phyloP scores from a whole-genome alignment of 805 yeast species.

The Danielozyma ontarioensis region DNA sequence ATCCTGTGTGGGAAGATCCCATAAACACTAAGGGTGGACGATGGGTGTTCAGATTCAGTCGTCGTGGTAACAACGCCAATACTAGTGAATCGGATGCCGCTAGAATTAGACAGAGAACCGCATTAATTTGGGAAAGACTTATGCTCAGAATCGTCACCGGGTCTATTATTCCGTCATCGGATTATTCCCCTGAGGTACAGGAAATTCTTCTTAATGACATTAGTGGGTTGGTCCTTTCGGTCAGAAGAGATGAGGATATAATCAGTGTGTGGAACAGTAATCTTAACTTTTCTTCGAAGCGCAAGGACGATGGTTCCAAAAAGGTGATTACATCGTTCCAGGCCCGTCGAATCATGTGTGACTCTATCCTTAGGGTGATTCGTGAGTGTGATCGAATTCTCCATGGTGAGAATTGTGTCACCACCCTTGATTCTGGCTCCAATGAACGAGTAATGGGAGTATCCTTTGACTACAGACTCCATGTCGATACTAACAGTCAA shows the following conservation, averaged over 20 bases:
- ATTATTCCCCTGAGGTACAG: conserved; percentile 27
- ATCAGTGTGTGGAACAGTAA: conserved; percentile 60
- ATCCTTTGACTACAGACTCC: conserved; percentile 42
- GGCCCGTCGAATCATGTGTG: conserved; percentile 42
- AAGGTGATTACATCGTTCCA: conserved; percentile 36
- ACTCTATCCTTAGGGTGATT: conserved; percentile 40
- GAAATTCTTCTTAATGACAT: conserved; percentile 45
- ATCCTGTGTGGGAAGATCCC: conserved; percentile 69
- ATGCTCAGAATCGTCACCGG: conserved; percentile 50
- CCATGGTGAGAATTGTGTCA: conserved; percentile 29
- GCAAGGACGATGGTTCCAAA: conserved; percentile 5
- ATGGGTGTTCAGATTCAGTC: conserved; percentile 51
- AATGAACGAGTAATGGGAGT: conserved; percentile 42
- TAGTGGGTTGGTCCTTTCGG: conserved; percentile 55
- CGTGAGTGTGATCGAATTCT: conserved; percentile 44
- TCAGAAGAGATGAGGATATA: conserved; percentile 55
- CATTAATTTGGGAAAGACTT: conserved; percentile 52
- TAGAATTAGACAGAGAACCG: conserved; percentile 28
- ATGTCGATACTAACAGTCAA: conserved; percentile 29
- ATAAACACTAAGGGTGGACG: conserved; percentile 56
- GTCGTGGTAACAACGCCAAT: conserved; percentile 18
- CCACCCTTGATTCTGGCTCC: conserved; percentile 27
- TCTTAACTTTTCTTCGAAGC: conserved; percentile 25
- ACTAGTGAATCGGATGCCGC: conserved; percentile 7
- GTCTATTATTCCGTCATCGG: conserved; percentile 36